A percentile compares a stretch with the other conserved stretches of the same genome.
Conservation (phyloP, 768 basidiomycete genomes). For the Mycena indigotica region DNA sequence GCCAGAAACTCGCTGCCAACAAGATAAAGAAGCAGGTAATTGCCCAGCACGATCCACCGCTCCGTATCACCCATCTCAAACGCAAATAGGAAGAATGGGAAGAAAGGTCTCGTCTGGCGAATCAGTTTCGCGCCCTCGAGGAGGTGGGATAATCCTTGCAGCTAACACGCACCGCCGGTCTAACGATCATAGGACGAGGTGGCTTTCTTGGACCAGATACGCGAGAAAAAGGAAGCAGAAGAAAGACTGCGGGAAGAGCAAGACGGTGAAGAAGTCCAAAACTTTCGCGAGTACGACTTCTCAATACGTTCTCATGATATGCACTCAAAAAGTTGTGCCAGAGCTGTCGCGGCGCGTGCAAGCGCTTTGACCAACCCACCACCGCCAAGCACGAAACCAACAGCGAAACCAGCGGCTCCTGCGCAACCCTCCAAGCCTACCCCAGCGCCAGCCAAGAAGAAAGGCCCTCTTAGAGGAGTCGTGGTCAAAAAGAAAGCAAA, state of each 20-base stretch:
- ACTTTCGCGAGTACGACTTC: constrained; percentile 69
- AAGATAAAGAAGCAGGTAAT: constrained; percentile 53
- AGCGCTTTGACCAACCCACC: constrained; percentile 49
- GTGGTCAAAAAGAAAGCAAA: constrained; percentile 78
- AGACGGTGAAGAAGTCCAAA: constrained; percentile 78
- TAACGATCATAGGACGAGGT: constrained; percentile 62
- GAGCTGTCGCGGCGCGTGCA: constrained; percentile 71
- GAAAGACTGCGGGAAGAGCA: constrained; percentile 72
- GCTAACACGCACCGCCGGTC: background rate
- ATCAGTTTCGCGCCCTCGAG: constrained; percentile 86
- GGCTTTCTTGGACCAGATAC: constrained; percentile 82
- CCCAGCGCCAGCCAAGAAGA: constrained; percentile 47
- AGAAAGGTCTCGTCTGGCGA: constrained; percentile 85
- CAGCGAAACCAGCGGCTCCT: constrained; percentile 33
- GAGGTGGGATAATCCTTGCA: constrained; percentile 36
- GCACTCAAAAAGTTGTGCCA: constrained; percentile 21
- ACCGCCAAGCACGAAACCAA: constrained; percentile 37
- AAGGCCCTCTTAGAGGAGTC: constrained; percentile 75
- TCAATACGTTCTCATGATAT: too few species aligned
- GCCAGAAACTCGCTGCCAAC: constrained; percentile 87
- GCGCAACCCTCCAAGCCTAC: too few species aligned
- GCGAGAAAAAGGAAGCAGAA: constrained; percentile 74
- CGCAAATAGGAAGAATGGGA: constrained; percentile 91
- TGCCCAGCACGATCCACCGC: constrained; percentile 1
- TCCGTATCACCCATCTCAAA: constrained; percentile 18